phyloP scores from a whole-genome alignment of 805 yeast species.

The Kodamaea lidongshanica region DNA sequence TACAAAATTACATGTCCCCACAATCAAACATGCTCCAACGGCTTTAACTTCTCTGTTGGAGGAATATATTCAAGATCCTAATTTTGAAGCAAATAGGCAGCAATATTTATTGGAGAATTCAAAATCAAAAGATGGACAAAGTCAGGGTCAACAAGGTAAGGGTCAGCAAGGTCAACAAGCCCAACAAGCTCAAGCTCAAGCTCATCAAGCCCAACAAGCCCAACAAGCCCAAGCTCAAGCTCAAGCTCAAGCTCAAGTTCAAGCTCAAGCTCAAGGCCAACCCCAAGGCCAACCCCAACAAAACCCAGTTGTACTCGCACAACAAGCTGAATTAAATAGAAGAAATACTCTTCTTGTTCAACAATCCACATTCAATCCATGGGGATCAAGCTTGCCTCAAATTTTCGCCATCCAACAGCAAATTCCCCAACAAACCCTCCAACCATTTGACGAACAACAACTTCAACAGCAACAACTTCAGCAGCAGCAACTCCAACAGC shows the following conservation, averaged over 20 bases:
- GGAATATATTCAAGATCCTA: slow-evolving; percentile 82
- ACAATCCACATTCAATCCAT: slow-evolving; percentile 36
- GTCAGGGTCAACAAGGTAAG: slow-evolving; percentile 1
- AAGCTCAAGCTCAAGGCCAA: slow-evolving; percentile 5
- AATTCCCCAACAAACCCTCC: slow-evolving; percentile 9
- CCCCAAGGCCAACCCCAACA: slow-evolving; percentile 2
- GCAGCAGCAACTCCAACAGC: slow-evolving; percentile 22
- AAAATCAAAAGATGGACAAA: neutral
- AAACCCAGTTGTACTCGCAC: no score
- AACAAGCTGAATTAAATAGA: slow-evolving; percentile 13
- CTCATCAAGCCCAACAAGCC: no score
- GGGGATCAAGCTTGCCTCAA: slow-evolving; percentile 22
- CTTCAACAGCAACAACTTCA: slow-evolving; percentile 15
- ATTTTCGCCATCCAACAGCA: slow-evolving; percentile 6
- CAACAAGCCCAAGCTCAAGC: slow-evolving; percentile 2
- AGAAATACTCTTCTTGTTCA: slow-evolving; percentile 27
- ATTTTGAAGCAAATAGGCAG: slow-evolving; percentile 70
- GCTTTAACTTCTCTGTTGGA: slow-evolving; percentile 81
- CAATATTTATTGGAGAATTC: slow-evolving; percentile 64
- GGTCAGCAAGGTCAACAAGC: slow-evolving; percentile 6
- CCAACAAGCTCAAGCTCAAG: slow-evolving; percentile 7
- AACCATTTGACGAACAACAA: slow-evolving; percentile 16
- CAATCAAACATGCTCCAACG: slow-evolving; percentile 95
- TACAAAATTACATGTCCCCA: slow-evolving; percentile 88
- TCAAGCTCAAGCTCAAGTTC: slow-evolving; percentile 4